A percentile compares a stretch with the other conserved stretches of the same genome.
Conservation (phyloP, 495 filamentous ascomycete species). For the Neurospora discreta region DNA sequence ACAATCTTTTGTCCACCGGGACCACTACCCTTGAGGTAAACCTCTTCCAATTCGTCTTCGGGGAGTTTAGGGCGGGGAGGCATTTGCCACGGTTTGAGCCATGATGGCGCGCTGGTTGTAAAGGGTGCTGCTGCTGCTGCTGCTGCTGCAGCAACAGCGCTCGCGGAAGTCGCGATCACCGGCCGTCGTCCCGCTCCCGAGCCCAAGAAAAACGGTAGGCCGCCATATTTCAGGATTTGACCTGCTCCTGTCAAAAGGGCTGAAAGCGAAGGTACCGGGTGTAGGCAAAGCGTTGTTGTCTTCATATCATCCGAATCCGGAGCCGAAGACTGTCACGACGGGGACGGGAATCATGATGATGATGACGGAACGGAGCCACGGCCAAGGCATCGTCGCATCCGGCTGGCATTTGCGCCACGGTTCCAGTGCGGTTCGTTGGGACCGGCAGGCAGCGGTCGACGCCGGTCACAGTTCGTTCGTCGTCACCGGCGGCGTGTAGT, state of each 20-base stretch:
- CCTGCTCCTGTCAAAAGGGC: background rate
- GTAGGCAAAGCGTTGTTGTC: background rate
- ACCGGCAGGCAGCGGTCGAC: background rate
- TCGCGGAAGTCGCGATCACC: background rate
- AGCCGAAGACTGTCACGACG: background rate
- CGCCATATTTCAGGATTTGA: background rate
- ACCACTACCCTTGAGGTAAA: constrained; percentile 83
- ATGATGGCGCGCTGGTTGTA: background rate
- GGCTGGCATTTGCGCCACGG: background rate
- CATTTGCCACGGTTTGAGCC: constrained; percentile 29
- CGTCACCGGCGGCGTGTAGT: background rate
- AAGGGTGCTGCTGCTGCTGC: background rate
- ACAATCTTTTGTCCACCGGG: constrained; percentile 95
- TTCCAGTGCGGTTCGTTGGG: background rate
- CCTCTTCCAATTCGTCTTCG: constrained; percentile 69
- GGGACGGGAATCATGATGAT: background rate
- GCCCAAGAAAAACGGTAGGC: background rate
- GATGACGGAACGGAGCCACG: background rate
- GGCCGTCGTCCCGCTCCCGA: background rate
- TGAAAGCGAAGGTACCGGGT: background rate
- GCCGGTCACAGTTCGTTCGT: background rate
- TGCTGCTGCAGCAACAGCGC: background rate
- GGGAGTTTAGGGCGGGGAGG: constrained; percentile 60
- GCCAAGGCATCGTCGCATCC: background rate
- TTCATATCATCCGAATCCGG: background rate